Percentiles rank a stretch among this genome's conserved stretches.
Evolutionary conservation across 1,284 basidiomycete species (phyloP).

Genomic region (Volvariella surrecta): DNA sequence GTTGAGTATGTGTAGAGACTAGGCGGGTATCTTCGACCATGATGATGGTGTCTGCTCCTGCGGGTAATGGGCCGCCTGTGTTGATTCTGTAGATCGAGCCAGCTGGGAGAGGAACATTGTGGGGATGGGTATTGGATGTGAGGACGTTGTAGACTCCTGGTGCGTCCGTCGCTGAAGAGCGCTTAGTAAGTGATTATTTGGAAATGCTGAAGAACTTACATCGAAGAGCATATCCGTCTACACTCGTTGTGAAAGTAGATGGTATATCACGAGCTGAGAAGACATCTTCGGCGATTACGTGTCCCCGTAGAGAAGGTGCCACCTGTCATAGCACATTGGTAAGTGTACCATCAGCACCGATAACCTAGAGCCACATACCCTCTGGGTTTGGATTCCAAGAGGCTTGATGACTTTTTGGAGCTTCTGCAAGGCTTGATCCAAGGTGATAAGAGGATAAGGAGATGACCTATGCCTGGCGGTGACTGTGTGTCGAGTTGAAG

Average conservation of each 20-base stretch:
- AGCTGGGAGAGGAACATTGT: conserved; percentile 32
- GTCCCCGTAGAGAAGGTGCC: conserved; percentile 44
- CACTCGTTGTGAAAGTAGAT: conserved; percentile 62
- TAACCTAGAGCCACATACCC: conserved; percentile 21
- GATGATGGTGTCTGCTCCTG: conserved; percentile 70
- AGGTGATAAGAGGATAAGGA: conserved; percentile 65
- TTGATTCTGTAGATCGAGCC: conserved; percentile 68
- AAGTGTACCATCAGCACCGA: conserved; percentile 6
- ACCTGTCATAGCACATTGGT: conserved; percentile 32
- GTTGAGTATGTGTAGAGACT: conserved; percentile 33
- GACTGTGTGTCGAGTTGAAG: conserved; percentile 25
- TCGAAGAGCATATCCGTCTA: conserved; percentile 81
- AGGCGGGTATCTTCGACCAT: conserved; percentile 90
- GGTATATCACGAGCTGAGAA: conserved; percentile 58
- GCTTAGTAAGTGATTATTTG: conserved; percentile 1
- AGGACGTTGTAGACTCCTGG: conserved; percentile 68
- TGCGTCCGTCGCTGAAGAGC: conserved; percentile 40
- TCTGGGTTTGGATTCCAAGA: conserved; percentile 27
- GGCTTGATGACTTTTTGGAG: conserved; percentile 44
- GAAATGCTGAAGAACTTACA: conserved; percentile 31
- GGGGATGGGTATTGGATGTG: conserved; percentile 43
- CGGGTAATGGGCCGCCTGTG: conserved; percentile 70
- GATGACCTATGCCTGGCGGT: conserved; percentile 64
- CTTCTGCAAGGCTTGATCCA: conserved; percentile 54
- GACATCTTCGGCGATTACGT: conserved; percentile 72